Evolutionary conservation across 2,329 filamentous ascomycete genomes (phyloP).

Genomic region (Cercospora sesami): DNA sequence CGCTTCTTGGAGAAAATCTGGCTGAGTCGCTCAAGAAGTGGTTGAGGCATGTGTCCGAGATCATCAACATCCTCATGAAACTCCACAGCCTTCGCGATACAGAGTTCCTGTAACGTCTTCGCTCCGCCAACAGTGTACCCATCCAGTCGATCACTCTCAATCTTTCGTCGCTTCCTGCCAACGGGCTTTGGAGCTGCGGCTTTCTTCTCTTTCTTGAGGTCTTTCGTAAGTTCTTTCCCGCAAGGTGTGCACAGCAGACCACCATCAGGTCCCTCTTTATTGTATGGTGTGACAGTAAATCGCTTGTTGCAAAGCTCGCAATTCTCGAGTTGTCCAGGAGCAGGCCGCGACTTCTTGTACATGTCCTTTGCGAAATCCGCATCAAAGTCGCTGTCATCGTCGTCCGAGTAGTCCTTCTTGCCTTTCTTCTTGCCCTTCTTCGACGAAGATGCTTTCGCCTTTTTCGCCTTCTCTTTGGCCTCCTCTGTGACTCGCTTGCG

Average conservation of each 20-base stretch:
- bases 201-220: slow-evolving; percentile 61
- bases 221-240: slow-evolving; percentile 70
- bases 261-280: slow-evolving; percentile 75
- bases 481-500: slow-evolving; percentile 58
- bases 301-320: slow-evolving; percentile 82
- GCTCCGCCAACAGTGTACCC: slow-evolving; percentile 65
- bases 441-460: slow-evolving; percentile 50
- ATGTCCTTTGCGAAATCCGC: slow-evolving; percentile 52
- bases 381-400: slow-evolving; percentile 50
- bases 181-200: slow-evolving; percentile 58
- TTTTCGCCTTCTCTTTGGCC: slow-evolving; percentile 43
- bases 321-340: slow-evolving; percentile 85
- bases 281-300: slow-evolving; percentile 91
- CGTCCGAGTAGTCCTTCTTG: slow-evolving; percentile 47
- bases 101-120: slow-evolving; percentile 67
- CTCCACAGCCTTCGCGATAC: slow-evolving; percentile 63
- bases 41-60: slow-evolving; percentile 61
- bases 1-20: slow-evolving; percentile 66
- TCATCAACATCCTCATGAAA: slow-evolving; percentile 65
- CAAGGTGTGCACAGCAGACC: slow-evolving; percentile 83
- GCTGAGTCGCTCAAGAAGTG: slow-evolving; percentile 58
- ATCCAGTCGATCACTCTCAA: slow-evolving; percentile 82
- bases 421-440: slow-evolving; percentile 42
- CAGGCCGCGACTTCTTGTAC: slow-evolving; percentile 58
- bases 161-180: slow-evolving; percentile 67